phyloP scores from a whole-genome alignment of 1,284 basidiomycete genomes.

The Pseudozyma flocculosa region DNA sequence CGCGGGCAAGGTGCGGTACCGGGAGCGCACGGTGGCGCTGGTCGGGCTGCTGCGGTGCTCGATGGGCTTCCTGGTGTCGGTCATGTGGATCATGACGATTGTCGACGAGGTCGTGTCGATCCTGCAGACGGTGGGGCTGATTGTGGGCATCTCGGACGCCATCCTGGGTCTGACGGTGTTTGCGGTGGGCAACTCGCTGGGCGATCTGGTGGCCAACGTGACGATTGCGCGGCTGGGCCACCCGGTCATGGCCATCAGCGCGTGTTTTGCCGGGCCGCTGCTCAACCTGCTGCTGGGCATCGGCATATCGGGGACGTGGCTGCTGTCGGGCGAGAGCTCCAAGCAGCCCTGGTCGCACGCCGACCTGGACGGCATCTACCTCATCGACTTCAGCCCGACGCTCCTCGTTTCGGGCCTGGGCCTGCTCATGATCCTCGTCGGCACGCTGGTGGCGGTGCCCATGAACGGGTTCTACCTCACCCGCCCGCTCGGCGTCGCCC shows the following conservation, averaged over 20 bases:
- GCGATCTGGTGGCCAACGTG: slow-evolving; percentile 94
- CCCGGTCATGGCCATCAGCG: slow-evolving; percentile 67
- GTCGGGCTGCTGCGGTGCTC: slow-evolving; percentile 33
- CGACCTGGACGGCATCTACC: slow-evolving; percentile 59
- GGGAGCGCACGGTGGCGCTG: slow-evolving; percentile 17
- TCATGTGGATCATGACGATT: slow-evolving; percentile 55
- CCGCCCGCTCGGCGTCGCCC: slow-evolving; percentile 73
- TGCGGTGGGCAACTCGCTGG: slow-evolving; percentile 91
- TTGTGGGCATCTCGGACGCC: slow-evolving; percentile 93
- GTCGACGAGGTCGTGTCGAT: slow-evolving; percentile 54
- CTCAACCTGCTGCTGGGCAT: slow-evolving; percentile 91
- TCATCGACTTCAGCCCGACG: slow-evolving; percentile 76
- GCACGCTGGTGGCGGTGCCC: slow-evolving; percentile 81
- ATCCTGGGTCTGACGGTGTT: slow-evolving; percentile 96
- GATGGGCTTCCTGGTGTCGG: slow-evolving; percentile 47
- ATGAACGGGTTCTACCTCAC: slow-evolving; percentile 78
- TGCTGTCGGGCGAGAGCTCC: slow-evolving; percentile 18
- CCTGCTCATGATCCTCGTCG: slow-evolving; percentile 70
- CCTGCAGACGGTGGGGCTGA: slow-evolving; percentile 78
- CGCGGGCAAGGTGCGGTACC: slow-evolving; percentile 17
- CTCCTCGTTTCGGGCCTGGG: slow-evolving; percentile 79
- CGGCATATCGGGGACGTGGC: slow-evolving; percentile 68
- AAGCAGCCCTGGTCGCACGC: slow-evolving; percentile 15
- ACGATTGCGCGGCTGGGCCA: slow-evolving; percentile 63
- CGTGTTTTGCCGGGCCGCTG: slow-evolving; percentile 93